phyloP scores from a whole-genome alignment of 2,329 filamentous ascomycete species.

The Aureobasidium sp. region DNA sequence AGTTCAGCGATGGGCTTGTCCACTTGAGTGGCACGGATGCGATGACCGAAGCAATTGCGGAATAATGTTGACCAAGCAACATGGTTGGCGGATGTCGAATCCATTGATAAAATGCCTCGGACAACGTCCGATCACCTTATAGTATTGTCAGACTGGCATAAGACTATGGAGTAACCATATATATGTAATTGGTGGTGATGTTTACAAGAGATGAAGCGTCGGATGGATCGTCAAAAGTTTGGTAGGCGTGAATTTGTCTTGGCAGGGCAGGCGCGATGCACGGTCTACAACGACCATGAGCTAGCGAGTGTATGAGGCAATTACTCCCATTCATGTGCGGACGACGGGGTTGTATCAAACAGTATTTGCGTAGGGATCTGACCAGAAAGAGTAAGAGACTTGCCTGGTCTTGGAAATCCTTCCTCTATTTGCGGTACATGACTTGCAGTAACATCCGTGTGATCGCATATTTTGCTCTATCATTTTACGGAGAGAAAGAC shows the following conservation, averaged over 20 bases:
- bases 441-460: too few relatives aligned
- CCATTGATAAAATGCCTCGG: not conserved
- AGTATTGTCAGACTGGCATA: not conserved
- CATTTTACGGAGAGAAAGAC: too few relatives aligned
- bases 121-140: not conserved
- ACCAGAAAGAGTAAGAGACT: too few relatives aligned
- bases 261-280: constrained; percentile 3
- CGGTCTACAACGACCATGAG: not conserved
- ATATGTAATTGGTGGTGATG: not conserved
- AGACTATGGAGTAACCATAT: not conserved
- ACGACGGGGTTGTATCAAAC: too few relatives aligned
- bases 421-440: too few relatives aligned
- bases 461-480: too few relatives aligned
- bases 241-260: constrained; percentile 7
- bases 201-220: not conserved
- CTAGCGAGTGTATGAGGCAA: too few relatives aligned
- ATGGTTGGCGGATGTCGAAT: not conserved
- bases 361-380: too few relatives aligned
- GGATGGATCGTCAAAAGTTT: constrained; percentile 1
- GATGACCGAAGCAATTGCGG: constrained; percentile 20
- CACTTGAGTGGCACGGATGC: constrained; percentile 21
- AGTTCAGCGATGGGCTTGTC: constrained; percentile 20
- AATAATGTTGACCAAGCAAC: constrained; percentile 22
- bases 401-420: too few relatives aligned
- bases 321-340: too few relatives aligned